phyloP scores from a whole-genome alignment of 2,329 filamentous ascomycete species.

The Botrytis galanthina region DNA sequence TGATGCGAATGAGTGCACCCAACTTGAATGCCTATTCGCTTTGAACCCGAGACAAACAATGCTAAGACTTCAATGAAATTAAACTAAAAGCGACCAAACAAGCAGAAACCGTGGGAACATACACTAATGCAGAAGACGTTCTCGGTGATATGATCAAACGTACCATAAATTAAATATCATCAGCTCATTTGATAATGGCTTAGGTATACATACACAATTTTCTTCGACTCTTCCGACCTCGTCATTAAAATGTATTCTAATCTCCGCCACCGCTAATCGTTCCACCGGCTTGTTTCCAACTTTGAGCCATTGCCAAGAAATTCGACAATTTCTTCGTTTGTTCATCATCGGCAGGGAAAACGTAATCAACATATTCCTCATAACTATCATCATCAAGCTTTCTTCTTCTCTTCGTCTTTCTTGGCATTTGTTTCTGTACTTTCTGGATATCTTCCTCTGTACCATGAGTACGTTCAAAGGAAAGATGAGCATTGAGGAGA shows the following conservation, averaged over 20 bases:
- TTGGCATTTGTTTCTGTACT: conserved; percentile 91
- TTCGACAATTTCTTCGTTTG: conserved; percentile 80
- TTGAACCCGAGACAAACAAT: neutral
- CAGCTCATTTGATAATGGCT: neutral
- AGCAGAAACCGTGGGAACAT: neutral
- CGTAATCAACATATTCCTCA: conserved; percentile 95
- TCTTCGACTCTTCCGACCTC: neutral
- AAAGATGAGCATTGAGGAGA: conserved; percentile 86
- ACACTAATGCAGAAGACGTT: neutral
- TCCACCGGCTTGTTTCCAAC: conserved; percentile 52
- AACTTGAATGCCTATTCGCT: too few relatives aligned
- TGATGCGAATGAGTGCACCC: neutral
- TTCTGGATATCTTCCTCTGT: conserved; percentile 70
- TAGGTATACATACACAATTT: conserved; percentile 14
- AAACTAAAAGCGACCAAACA: neutral
- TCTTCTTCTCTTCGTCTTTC: conserved; percentile 87
- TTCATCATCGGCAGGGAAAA: conserved; percentile 94
- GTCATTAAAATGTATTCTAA: neutral
- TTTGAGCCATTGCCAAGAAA: conserved; percentile 79
- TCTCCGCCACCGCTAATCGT: conserved; percentile 17
- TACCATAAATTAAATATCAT: neutral
- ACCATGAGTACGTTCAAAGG: conserved; percentile 87
- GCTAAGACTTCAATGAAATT: neutral
- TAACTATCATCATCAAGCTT: conserved; percentile 89
- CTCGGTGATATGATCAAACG: neutral